phyloP scores from a whole-genome alignment of 208 protist genomes.

The Trypanosoma melophagium region DNA sequence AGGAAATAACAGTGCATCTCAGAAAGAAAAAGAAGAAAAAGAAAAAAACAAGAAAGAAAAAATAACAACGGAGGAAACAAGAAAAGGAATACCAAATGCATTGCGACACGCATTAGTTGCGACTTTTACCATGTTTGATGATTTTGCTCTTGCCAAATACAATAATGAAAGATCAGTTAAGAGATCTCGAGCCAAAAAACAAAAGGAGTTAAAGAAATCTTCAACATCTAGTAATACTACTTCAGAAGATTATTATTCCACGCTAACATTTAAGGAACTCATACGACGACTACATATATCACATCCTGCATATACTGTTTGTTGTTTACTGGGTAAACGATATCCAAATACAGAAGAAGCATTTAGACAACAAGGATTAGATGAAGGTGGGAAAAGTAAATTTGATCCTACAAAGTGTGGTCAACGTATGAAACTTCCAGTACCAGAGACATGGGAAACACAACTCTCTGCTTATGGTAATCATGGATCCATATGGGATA shows the following conservation, averaged over 20 bases:
- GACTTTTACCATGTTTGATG: conserved; percentile 90
- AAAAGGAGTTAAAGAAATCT: conserved; percentile 6
- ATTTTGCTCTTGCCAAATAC: conserved; percentile 94
- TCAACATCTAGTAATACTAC: too few relatives aligned
- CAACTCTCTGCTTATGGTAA: conserved; percentile 86
- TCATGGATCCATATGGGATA: conserved; percentile 86
- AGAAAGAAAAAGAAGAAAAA: background rate
- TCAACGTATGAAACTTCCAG: conserved; percentile 91
- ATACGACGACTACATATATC: conserved; percentile 85
- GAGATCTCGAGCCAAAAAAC: conserved; percentile 39
- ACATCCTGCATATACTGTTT: conserved; percentile 76
- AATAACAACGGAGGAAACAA: too few relatives aligned
- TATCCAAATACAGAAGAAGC: conserved; percentile 85
- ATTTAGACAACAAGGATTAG: conserved; percentile 49
- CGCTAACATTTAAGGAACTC: conserved; percentile 76
- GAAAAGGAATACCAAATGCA: conserved; percentile 61
- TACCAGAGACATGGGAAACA: conserved; percentile 93
- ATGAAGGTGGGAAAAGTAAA: conserved; percentile 20
- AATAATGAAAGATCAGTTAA: conserved; percentile 88
- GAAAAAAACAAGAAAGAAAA: too few relatives aligned
- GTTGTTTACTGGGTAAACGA: conserved; percentile 91
- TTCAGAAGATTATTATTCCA: background rate
- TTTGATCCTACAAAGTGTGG: conserved; percentile 79
- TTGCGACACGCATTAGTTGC: conserved; percentile 82
- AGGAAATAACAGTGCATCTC: background rate